Evolutionary conservation across 2,329 filamentous ascomycete species (phyloP).

Genomic region (Pseudogymnoascus sp.): DNA sequence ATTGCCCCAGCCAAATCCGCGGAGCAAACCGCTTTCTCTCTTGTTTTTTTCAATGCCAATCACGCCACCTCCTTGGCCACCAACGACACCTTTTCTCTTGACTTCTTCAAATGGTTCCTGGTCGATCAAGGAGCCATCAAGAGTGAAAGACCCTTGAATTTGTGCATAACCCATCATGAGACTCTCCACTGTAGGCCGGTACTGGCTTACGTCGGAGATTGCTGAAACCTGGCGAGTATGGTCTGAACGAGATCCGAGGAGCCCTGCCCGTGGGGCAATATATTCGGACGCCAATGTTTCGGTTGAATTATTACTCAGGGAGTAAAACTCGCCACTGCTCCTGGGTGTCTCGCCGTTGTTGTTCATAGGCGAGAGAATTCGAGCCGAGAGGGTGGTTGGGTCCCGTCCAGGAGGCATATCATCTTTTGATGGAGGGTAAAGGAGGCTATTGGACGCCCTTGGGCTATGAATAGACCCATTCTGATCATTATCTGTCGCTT

Average conservation of each 20-base stretch:
- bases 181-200: constrained; percentile 54
- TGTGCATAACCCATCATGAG: constrained; percentile 98
- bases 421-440: constrained; percentile 24
- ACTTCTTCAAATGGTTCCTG: constrained; percentile 88
- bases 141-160: constrained; percentile 79
- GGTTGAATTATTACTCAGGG: constrained; percentile 86
- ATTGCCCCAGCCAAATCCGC: constrained; percentile 77
- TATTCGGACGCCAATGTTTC: constrained; percentile 92
- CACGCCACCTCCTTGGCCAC: constrained; percentile 78
- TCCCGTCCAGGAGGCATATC: constrained; percentile 44
- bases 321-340: constrained; percentile 92
- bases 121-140: constrained; percentile 87
- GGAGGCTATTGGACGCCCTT: neutral
- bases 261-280: constrained; percentile 42
- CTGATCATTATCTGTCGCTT: neutral
- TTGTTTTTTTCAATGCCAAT: constrained; percentile 68
- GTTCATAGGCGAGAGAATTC: constrained; percentile 70
- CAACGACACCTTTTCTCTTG: constrained; percentile 85
- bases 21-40: constrained; percentile 69
- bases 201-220: constrained; percentile 32
- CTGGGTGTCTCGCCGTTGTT: constrained; percentile 67
- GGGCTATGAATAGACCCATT: neutral
- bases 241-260: constrained; percentile 35
- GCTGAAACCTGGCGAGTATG: constrained; percentile 36
- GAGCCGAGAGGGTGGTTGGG: constrained; percentile 50